phyloP scores from a whole-genome alignment of 75 land plant genomes.

The Pinus taeda region DNA sequence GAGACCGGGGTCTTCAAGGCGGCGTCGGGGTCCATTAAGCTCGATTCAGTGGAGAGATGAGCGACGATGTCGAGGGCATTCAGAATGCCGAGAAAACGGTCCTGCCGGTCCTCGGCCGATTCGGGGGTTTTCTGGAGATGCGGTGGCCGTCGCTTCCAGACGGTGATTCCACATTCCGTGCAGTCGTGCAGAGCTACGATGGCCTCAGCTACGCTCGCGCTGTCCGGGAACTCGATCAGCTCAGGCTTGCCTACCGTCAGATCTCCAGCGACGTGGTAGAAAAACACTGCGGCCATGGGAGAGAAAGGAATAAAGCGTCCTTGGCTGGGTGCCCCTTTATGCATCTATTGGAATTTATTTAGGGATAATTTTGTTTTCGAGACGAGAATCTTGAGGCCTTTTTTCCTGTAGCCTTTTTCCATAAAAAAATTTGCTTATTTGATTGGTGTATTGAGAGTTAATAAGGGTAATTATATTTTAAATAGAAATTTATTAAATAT shows the following conservation, averaged over 20 bases:
- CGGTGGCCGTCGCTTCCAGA: slow-evolving; percentile 35
- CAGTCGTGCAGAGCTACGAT: slow-evolving; percentile 39
- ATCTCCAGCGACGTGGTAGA: slow-evolving; percentile 74
- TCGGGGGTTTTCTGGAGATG: slow-evolving; percentile 8
- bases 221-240: slow-evolving; percentile 37
- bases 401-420: no score
- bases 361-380: no score
- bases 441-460: no score
- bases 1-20: slow-evolving; percentile 57
- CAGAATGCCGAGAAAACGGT: slow-evolving; percentile 72
- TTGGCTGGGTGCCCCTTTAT: no score
- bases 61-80: slow-evolving; percentile 63
- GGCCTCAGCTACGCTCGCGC: slow-evolving; percentile 60
- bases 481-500: no score
- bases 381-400: no score
- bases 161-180: slow-evolving; percentile 45
- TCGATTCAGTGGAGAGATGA: slow-evolving; percentile 38
- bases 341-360: no score
- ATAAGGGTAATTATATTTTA: no score
- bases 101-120: not conserved
- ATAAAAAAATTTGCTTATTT: no score
- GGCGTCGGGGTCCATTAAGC: slow-evolving; percentile 48
- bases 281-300: slow-evolving; percentile 67
- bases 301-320: not conserved
- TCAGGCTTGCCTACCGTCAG: slow-evolving; percentile 86